Evolutionary conservation across 495 filamentous ascomycete species (phyloP).

Genomic region (Podospora bellae-mahoneyi): DNA sequence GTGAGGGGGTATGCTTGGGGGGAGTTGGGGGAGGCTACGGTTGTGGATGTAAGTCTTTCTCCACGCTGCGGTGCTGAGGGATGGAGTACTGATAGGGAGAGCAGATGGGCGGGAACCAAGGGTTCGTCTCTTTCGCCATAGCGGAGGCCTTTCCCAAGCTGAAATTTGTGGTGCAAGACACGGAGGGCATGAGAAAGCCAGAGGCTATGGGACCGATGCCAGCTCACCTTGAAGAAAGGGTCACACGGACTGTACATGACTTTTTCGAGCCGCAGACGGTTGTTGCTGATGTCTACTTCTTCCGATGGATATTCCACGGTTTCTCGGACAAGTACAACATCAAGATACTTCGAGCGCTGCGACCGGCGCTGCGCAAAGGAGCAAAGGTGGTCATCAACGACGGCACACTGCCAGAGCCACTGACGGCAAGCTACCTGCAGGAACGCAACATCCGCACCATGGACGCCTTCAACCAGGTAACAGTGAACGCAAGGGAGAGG

Average conservation of each 20-base stretch:
- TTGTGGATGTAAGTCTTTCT: too few species aligned
- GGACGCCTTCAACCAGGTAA: too few species aligned
- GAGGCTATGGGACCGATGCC: not conserved
- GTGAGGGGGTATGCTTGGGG: too few species aligned
- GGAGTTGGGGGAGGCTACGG: too few species aligned
- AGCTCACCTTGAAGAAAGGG: not conserved
- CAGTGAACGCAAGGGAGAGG: too few species aligned
- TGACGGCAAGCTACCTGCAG: too few species aligned
- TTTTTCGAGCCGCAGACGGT: not conserved
- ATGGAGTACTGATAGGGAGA: too few species aligned
- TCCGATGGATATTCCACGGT: not conserved
- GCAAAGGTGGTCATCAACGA: not conserved
- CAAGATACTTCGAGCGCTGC: not conserved
- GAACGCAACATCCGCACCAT: too few species aligned
- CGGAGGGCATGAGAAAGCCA: not conserved
- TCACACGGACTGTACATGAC: not conserved
- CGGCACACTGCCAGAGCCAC: not conserved
- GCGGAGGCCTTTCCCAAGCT: too few species aligned
- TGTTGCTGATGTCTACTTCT: not conserved
- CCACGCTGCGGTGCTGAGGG: too few species aligned
- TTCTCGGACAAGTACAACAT: not conserved
- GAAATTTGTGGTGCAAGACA: not conserved
- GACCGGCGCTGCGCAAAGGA: not conserved
- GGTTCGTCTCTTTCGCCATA: too few species aligned
- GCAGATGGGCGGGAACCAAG: too few species aligned